Conservation (phyloP, 108 stramenopile genomes). For the Asterionellopsis glacialis region DNA sequence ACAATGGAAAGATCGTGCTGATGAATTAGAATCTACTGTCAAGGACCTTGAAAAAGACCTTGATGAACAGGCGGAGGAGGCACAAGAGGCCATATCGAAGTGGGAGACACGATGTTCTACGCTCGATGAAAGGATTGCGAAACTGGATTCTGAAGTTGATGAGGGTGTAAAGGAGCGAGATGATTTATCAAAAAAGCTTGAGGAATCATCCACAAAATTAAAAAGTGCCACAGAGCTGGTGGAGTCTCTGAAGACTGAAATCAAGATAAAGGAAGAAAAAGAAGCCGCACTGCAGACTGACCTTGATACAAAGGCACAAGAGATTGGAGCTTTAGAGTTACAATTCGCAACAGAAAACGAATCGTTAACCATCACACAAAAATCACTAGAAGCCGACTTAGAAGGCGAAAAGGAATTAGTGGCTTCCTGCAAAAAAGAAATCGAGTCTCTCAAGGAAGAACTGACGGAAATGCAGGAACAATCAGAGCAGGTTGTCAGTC, state of each 20-base stretch:
- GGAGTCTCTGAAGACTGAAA: slow-evolving; percentile 1
- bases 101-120: slow-evolving; percentile 46
- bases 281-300: background rate
- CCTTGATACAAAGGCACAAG: background rate
- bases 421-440: slow-evolving; percentile 11
- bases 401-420: no score
- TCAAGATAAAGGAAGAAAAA: background rate
- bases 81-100: slow-evolving; percentile 45
- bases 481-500: slow-evolving; percentile 44
- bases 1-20: slow-evolving; percentile 35
- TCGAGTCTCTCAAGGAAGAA: slow-evolving; percentile 31
- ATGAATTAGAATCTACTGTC: slow-evolving; percentile 38
- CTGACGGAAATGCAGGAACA: slow-evolving; percentile 37
- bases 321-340: background rate
- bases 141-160: slow-evolving; percentile 10
- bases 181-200: background rate
- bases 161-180: background rate
- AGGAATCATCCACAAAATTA: background rate
- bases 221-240: background rate
- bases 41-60: slow-evolving; percentile 32
- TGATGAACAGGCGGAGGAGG: slow-evolving; percentile 50
- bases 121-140: slow-evolving; percentile 9
- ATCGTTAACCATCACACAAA: background rate
- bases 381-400: background rate
- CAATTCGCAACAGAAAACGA: background rate